phyloP scores from a whole-genome alignment of 768 basidiomycete species.

The Boletus fagicola region DNA sequence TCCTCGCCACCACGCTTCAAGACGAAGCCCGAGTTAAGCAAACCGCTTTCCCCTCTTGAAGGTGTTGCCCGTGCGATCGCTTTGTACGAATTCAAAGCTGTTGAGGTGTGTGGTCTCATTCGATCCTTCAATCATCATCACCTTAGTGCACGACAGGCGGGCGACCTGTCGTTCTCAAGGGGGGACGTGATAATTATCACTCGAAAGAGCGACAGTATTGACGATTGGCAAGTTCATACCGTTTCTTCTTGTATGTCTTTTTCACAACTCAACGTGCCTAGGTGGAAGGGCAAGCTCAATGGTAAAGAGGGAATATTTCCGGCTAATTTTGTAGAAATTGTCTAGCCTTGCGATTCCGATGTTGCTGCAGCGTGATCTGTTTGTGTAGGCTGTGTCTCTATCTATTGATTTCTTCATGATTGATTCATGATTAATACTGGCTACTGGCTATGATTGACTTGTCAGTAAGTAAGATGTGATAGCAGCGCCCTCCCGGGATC shows the following conservation, averaged over 20 bases:
- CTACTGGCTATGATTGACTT: no score
- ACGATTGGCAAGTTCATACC: slow-evolving; percentile 61
- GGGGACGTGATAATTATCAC: slow-evolving; percentile 72
- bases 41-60: slow-evolving; percentile 50
- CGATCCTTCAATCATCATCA: not conserved
- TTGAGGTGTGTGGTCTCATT: slow-evolving; percentile 49
- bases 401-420: not conserved
- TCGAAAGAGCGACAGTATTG: slow-evolving; percentile 64
- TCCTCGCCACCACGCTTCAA: slow-evolving; percentile 36
- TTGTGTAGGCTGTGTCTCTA: not conserved
- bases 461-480: no score
- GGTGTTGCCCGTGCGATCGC: slow-evolving; percentile 74
- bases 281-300: slow-evolving; percentile 76
- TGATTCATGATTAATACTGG: not conserved
- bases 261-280: slow-evolving; percentile 23
- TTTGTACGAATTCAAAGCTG: slow-evolving; percentile 68
- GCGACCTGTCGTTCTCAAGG: slow-evolving; percentile 73
- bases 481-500: no score
- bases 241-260: not conserved
- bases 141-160: slow-evolving; percentile 43
- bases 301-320: slow-evolving; percentile 70
- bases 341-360: slow-evolving; percentile 21
- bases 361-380: not conserved
- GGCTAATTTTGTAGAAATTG: slow-evolving; percentile 79
- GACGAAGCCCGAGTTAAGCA: slow-evolving; percentile 49